Evolutionary conservation across 805 yeast genomes (phyloP).

Genomic region (Suhomyces tanzawaensis): DNA sequence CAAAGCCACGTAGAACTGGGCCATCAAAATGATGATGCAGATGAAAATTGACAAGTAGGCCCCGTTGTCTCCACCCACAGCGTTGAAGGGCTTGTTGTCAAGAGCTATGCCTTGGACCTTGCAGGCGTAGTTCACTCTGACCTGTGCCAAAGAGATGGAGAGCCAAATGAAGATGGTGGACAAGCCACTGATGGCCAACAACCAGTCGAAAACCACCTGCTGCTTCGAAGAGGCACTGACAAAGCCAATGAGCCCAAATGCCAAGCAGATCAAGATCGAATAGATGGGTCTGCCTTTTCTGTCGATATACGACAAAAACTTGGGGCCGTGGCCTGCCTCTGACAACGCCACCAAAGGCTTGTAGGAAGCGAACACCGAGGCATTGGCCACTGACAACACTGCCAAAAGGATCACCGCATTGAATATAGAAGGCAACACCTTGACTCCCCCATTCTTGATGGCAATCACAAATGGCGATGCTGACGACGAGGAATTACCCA

Average conservation of each 20-base stretch:
- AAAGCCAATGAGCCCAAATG: constrained; percentile 57
- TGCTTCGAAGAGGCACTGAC: constrained; percentile 59
- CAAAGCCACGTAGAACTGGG: constrained; percentile 41
- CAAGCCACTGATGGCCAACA: constrained; percentile 72
- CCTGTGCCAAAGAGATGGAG: constrained; percentile 63
- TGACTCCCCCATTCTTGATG: constrained; percentile 28
- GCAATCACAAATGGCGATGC: constrained; percentile 42
- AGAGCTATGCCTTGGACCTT: constrained; percentile 45
- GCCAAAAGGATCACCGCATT: constrained; percentile 34
- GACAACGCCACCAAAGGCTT: constrained; percentile 61
- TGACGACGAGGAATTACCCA: constrained; percentile 21
- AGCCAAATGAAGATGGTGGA: constrained; percentile 82
- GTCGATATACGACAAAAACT: constrained; percentile 62
- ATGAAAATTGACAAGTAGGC: constrained; percentile 32
- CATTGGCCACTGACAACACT: constrained; percentile 35
- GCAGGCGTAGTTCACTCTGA: constrained; percentile 61
- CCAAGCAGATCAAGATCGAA: constrained; percentile 53
- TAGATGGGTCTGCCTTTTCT: constrained; percentile 74
- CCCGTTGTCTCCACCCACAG: constrained; percentile 38
- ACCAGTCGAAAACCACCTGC: constrained; percentile 65
- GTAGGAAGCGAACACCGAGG: constrained; percentile 35
- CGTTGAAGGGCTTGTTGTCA: constrained; percentile 31
- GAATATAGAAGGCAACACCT: constrained; percentile 32
- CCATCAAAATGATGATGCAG: constrained; percentile 33
- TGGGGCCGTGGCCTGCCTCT: constrained; percentile 63